Percentiles rank a stretch among this genome's conserved stretches.
Evolutionary conservation across 495 filamentous ascomycete genomes (phyloP).

Genomic region (Poronia punctata): DNA sequence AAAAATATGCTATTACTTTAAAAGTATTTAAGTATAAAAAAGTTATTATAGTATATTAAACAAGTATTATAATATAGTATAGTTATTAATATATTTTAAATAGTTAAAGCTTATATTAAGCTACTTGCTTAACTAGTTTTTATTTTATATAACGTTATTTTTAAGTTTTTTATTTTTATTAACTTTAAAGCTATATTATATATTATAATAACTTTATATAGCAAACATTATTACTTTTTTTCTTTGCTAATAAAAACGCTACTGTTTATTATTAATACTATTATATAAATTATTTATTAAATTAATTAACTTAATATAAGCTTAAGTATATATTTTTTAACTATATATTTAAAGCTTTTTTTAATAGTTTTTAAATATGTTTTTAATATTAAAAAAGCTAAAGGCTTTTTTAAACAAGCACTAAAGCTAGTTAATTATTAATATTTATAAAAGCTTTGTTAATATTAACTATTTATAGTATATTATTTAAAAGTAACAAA

Average conservation of each 20-base stretch:
- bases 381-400: constrained; percentile 4
- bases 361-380: no score
- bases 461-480: constrained; percentile 3
- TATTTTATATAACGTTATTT: not conserved
- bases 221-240: constrained; percentile 12
- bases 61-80: constrained; percentile 2
- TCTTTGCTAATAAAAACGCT: constrained; percentile 8
- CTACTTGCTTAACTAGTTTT: not conserved
- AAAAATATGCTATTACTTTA: constrained; percentile 4
- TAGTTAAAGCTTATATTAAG: constrained; percentile 7
- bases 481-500: constrained; percentile 3
- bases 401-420: constrained; percentile 5
- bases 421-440: constrained; percentile 3
- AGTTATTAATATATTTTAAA: not conserved
- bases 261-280: constrained; percentile 11
- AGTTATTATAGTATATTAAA: constrained; percentile 2
- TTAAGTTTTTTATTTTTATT: constrained; percentile 6
- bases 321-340: constrained; percentile 22
- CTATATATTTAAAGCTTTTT: constrained; percentile 21
- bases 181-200: constrained; percentile 2
- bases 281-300: constrained; percentile 13
- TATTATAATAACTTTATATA: constrained; percentile 10
- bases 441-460: constrained; percentile 7
- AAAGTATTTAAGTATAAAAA: not conserved
- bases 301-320: constrained; percentile 14